Evolutionary conservation across 2,329 filamentous ascomycete genomes (phyloP).

Genomic region (Ascochyta koolunga): DNA sequence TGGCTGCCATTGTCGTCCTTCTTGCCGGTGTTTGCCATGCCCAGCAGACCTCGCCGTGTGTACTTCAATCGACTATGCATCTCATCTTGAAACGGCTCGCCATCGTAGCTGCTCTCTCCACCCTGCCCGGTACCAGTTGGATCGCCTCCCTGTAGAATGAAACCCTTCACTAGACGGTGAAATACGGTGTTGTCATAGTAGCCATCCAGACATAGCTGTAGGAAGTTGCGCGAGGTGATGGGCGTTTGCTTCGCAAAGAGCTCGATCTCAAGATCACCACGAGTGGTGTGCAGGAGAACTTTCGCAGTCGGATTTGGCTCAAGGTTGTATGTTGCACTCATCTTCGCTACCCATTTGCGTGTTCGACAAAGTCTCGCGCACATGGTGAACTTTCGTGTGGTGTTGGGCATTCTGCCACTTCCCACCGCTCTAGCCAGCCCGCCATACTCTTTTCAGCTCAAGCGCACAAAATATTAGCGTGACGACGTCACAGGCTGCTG

Average conservation of each 20-base stretch:
- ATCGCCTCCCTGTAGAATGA: conserved; percentile 93
- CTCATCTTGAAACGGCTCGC: conserved; percentile 83
- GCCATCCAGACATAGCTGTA: conserved; percentile 91
- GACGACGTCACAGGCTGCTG: conserved; percentile 25
- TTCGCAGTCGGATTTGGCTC: conserved; percentile 94
- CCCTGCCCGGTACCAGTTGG: conserved; percentile 91
- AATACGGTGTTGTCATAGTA: conserved; percentile 96
- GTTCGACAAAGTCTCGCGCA: not conserved
- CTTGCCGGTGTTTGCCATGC: conserved; percentile 90
- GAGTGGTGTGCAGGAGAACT: conserved; percentile 85
- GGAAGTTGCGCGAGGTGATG: conserved; percentile 89
- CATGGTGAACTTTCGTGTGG: conserved; percentile 14
- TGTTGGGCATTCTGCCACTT: conserved; percentile 6
- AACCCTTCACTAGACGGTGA: conserved; percentile 88
- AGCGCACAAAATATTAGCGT: conserved; percentile 14
- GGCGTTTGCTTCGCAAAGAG: conserved; percentile 95
- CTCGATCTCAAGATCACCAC: conserved; percentile 87
- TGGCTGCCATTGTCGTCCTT: conserved; percentile 88
- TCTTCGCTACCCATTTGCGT: conserved; percentile 46
- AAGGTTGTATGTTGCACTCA: conserved; percentile 92
- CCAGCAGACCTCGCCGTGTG: conserved; percentile 85
- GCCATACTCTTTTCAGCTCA: not conserved
- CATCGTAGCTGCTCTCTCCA: conserved; percentile 89
- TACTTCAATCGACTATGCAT: conserved; percentile 92
- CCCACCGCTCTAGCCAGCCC: conserved; percentile 5